These are phyloP conservation scores for Extremus antarcticus DNA, from an alignment of 495 filamentous ascomycete genomes.

Conservation along the genomic window DNA sequence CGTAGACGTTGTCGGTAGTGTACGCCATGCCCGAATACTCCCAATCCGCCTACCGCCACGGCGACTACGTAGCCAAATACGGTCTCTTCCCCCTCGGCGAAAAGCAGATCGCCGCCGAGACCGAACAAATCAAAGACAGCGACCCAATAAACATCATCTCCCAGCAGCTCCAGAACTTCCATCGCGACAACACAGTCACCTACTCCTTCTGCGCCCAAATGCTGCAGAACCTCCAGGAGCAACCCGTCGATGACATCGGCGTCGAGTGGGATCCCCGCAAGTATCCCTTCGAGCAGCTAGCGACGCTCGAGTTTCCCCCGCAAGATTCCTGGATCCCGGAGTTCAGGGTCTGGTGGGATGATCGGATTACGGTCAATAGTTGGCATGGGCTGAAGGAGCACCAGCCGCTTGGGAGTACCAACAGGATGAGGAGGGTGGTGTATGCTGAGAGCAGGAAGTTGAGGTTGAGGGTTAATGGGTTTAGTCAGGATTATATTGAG, in stretches of 20 bases:
- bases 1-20: constrained; percentile 32
- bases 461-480: constrained; percentile 16
- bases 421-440: constrained; percentile 35
- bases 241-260: constrained; percentile 40
- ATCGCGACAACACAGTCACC: constrained; percentile 34
- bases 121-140: constrained; percentile 33
- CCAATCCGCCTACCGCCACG: constrained; percentile 40
- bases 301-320: constrained; percentile 33
- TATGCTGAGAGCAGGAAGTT: constrained; percentile 23
- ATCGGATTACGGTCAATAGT: constrained; percentile 37
- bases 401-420: constrained; percentile 36
- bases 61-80: constrained; percentile 40
- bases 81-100: constrained; percentile 34
- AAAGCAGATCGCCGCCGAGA: constrained; percentile 33
- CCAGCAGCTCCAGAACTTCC: constrained; percentile 34
- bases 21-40: constrained; percentile 38
- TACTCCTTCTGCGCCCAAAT: constrained; percentile 39
- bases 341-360: constrained; percentile 38
- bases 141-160: constrained; percentile 34
- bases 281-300: constrained; percentile 41
- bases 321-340: constrained; percentile 37
- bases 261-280: constrained; percentile 39
- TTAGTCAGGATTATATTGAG: constrained; percentile 18
- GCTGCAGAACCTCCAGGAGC: constrained; percentile 37
- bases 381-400: constrained; percentile 37